Conservation (phyloP, 164 flowering plant genomes). For the Magnolia officinalis region DNA sequence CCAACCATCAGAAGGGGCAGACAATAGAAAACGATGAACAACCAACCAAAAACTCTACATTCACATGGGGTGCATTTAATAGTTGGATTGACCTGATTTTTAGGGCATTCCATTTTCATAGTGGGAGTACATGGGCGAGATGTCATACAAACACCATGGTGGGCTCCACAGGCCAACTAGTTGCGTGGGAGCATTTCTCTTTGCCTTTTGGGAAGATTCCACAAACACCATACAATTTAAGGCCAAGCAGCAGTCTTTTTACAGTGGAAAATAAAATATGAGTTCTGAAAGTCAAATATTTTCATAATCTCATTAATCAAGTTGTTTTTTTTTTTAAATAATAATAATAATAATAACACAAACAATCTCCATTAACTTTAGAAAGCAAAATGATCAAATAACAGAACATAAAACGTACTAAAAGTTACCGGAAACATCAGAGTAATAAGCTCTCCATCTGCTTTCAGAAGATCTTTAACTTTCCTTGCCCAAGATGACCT, state of each 20-base stretch:
- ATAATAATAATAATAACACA: background rate
- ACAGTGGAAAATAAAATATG: background rate
- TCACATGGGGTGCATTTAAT: too few species aligned
- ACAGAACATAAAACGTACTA: background rate
- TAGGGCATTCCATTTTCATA: too few species aligned
- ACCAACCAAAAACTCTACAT: too few species aligned
- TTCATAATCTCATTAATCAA: background rate
- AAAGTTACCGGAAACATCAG: slow-evolving; percentile 67
- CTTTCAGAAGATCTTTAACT: slow-evolving; percentile 51
- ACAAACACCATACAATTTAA: too few species aligned
- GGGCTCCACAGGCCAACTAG: background rate
- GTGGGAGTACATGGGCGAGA: too few species aligned
- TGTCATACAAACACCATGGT: too few species aligned
- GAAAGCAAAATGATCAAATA: slow-evolving; percentile 1
- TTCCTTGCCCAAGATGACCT: slow-evolving; percentile 62
- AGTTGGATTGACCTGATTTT: too few species aligned
- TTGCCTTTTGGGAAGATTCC: too few species aligned
- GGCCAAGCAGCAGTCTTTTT: background rate
- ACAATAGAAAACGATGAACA: too few species aligned
- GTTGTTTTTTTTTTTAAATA: too few species aligned
- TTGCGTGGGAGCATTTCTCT: background rate
- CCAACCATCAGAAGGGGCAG: too few species aligned
- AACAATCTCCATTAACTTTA: background rate
- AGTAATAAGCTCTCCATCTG: slow-evolving; percentile 88
- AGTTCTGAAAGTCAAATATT: background rate